Conservation (phyloP, 208 protist genomes). For the Wallacemonas collosoma region DNA sequence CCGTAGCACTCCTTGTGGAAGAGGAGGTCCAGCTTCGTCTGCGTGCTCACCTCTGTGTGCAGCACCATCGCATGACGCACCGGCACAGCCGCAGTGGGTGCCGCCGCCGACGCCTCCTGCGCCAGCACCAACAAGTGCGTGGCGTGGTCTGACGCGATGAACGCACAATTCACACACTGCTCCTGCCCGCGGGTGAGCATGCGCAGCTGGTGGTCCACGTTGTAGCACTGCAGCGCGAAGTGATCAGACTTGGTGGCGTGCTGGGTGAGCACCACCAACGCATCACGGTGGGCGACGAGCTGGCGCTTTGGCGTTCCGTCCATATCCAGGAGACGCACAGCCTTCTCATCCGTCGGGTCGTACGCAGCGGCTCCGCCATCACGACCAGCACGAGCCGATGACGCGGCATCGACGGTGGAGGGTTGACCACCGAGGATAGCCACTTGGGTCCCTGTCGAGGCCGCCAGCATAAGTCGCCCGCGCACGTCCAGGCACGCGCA, state of each 20-base stretch:
- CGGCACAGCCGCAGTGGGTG: neutral
- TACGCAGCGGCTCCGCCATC: conserved; percentile 7
- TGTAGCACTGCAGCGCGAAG: conserved; percentile 83
- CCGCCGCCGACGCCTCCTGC: conserved; percentile 33
- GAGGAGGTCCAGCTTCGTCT: conserved; percentile 95
- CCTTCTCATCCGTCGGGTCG: conserved; percentile 53
- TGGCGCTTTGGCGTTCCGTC: conserved; percentile 52
- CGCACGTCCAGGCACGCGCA: conserved; percentile 38
- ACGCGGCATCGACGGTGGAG: neutral
- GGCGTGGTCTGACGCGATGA: conserved; percentile 80
- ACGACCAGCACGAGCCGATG: neutral
- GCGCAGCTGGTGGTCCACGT: conserved; percentile 89
- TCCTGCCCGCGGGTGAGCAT: conserved; percentile 77
- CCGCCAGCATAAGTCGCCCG: conserved; percentile 46
- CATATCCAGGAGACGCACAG: conserved; percentile 76
- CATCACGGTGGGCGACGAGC: conserved; percentile 79
- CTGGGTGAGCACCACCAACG: conserved; percentile 86
- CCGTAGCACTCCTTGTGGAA: conserved; percentile 95
- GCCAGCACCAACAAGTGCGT: conserved; percentile 84
- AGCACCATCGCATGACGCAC: conserved; percentile 33
- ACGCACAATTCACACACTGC: conserved; percentile 58
- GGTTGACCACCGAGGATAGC: conserved; percentile 25
- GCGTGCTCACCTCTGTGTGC: conserved; percentile 91
- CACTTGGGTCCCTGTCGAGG: conserved; percentile 25
- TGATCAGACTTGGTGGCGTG: conserved; percentile 43